Evolutionary conservation across 108 stramenopile species (phyloP).

Genomic region (Pseudonitzschia pungens): DNA sequence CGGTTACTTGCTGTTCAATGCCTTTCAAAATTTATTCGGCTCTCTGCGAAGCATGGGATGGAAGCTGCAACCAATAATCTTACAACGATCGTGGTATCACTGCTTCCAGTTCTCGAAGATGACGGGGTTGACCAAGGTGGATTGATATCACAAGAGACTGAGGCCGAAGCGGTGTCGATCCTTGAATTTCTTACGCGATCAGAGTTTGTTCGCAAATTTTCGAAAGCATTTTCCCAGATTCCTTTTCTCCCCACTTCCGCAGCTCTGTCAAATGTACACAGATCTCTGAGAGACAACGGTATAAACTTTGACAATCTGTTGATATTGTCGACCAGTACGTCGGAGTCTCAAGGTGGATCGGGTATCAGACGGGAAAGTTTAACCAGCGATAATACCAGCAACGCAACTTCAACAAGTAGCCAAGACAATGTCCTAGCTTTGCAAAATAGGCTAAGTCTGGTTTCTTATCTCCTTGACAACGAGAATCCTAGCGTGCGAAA

Average conservation of each 20-base stretch:
- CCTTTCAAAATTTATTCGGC: constrained; percentile 64
- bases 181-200: constrained; percentile 57
- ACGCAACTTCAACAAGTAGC: constrained; percentile 9
- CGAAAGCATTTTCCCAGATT: constrained; percentile 56
- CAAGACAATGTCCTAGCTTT: constrained; percentile 34
- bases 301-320: constrained; percentile 71
- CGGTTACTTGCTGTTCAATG: constrained; percentile 53
- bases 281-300: constrained; percentile 48
- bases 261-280: constrained; percentile 48
- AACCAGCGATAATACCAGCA: constrained; percentile 13
- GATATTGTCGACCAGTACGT: constrained; percentile 39
- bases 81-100: constrained; percentile 68
- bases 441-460: constrained; percentile 36
- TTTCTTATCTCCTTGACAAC: constrained; percentile 48
- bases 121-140: constrained; percentile 10
- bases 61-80: constrained; percentile 55
- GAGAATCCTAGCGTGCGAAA: constrained; percentile 78
- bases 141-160: constrained; percentile 12
- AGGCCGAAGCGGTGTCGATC: constrained; percentile 50
- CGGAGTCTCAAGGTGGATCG: constrained; percentile 3
- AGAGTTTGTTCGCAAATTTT: constrained; percentile 45
- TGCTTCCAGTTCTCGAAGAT: constrained; percentile 68
- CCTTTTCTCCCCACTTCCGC: constrained; percentile 70
- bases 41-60: constrained; percentile 45
- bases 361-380: constrained; percentile 7